These are phyloP conservation scores for Suhomyces anneliseae DNA, from an alignment of 1,139 yeast species.

Conservation along the genomic window DNA sequence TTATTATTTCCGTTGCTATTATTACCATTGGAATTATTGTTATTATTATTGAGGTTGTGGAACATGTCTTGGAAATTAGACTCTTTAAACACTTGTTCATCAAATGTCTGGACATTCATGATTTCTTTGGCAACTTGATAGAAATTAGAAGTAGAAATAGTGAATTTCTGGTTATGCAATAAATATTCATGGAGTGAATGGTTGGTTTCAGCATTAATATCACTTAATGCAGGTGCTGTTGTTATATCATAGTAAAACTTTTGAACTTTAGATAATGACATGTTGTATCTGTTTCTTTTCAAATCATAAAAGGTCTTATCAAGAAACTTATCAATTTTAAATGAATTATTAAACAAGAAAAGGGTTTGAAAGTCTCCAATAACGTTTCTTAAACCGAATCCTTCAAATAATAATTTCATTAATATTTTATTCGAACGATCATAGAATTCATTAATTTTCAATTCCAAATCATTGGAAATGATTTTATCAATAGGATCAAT, in stretches of 20 bases:
- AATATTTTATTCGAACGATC: constrained; percentile 65
- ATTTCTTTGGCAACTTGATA: constrained; percentile 65
- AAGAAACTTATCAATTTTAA: constrained; percentile 49
- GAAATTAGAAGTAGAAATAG: constrained; percentile 39
- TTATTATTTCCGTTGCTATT: not conserved
- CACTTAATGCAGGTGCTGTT: not conserved
- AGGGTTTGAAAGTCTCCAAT: constrained; percentile 51
- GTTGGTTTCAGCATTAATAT: not conserved
- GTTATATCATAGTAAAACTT: constrained; percentile 23
- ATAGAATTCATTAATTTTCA: constrained; percentile 64
- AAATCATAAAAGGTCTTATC: constrained; percentile 36
- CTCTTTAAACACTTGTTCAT: constrained; percentile 47
- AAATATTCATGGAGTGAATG: constrained; percentile 15
- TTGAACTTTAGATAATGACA: constrained; percentile 32
- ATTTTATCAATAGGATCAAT: constrained; percentile 38
- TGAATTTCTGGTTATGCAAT: constrained; percentile 27
- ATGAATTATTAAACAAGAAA: constrained; percentile 51
- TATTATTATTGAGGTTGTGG: constrained; percentile 20
- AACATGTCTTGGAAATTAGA: constrained; percentile 37
- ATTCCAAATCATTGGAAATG: constrained; percentile 58
- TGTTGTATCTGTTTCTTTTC: constrained; percentile 31
- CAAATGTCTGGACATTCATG: constrained; percentile 62
- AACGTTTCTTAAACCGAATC: constrained; percentile 54
- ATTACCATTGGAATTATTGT: no score
- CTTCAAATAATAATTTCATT: constrained; percentile 57